Evolutionary conservation across 148 eudicot species (phyloP).

Genomic region (Cornus suecica): DNA sequence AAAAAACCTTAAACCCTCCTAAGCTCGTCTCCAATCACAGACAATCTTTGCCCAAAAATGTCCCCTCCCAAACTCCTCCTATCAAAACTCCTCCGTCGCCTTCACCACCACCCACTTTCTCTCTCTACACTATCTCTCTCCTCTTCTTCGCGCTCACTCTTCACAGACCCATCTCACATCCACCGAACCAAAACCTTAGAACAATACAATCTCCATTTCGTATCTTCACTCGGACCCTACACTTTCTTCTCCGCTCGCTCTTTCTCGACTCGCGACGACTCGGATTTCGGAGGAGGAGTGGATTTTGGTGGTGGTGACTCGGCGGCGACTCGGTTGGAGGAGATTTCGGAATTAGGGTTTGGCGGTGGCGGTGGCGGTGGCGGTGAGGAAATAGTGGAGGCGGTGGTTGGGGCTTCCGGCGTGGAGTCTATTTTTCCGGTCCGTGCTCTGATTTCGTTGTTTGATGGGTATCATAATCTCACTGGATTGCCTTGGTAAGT

Average conservation of each 20-base stretch:
- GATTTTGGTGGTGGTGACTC: constrained; percentile 24
- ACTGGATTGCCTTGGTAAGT: constrained; percentile 76
- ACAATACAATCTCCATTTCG: background rate
- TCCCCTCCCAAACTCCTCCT: constrained; percentile 24
- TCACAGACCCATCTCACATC: background rate
- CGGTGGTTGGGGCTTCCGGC: background rate
- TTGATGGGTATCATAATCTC: constrained; percentile 52
- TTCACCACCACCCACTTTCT: background rate
- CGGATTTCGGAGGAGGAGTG: constrained; percentile 7
- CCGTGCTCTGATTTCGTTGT: constrained; percentile 38
- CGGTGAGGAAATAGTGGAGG: constrained; percentile 24
- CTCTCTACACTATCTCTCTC: background rate
- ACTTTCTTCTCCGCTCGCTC: constrained; percentile 21
- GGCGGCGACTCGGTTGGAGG: constrained; percentile 26
- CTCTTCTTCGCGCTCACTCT: background rate
- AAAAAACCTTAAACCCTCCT: background rate
- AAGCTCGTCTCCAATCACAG: background rate
- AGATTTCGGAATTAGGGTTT: constrained; percentile 26
- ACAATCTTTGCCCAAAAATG: constrained; percentile 22
- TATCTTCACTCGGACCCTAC: background rate
- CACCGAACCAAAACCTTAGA: background rate
- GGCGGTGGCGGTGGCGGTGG: constrained; percentile 27
- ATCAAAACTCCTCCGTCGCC: constrained; percentile 18
- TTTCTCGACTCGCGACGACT: constrained; percentile 29
- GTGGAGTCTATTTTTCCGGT: constrained; percentile 54